Base-by-base conservation (phyloP, 768 basidiomycete genomes). In the Psilocybe subaeruginosa region DNA sequence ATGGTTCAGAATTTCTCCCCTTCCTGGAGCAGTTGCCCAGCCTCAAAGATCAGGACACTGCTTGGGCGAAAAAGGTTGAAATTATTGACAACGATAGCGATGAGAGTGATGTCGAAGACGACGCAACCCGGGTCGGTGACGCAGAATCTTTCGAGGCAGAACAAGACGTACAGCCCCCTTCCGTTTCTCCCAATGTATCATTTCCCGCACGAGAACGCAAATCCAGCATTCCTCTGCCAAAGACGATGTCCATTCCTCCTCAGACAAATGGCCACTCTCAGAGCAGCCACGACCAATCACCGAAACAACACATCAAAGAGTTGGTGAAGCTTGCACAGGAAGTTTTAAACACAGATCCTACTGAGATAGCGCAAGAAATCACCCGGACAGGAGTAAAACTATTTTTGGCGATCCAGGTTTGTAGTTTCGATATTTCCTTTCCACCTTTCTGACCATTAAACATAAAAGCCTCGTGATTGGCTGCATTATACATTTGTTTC, bases 281-380 rank as follows among this genome's bases (percentile, higher is more conserved):
- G 49, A 78, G 80, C 31, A 55, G 58, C 7, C 39, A 71, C 8
- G 84, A 86, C 37, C 72, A 76, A 35, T 74, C 81, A 5, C 72
- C 82, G 43, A 87, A 86, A 69, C 81, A 85, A 30, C 82, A 87
- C 17, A 72, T 92, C 33, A 89, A 84, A 70, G 86, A 88, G 47
- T 80, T 94, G 17, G 75, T 79, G 39, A 84, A 75, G 63, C 73
- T 88, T 48, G 84, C 89, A 8, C 74, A 83, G 56, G 86, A 86
- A 55, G 72, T 93, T 5, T 76, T 84, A 63, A 72, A 71, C 19
- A 73, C 81, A 14, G 88, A 90, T 62, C 77, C 89, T 4, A 80
- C 80, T 19, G 85, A 88, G 23, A 85, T 97, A 62, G 95, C 95
- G 0, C 85, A 92, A 65, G 93, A 96, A 75, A 92, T 97, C 65